Evolutionary conservation across 2,329 filamentous ascomycete species (phyloP).

Genomic region (Lachnellula arida): DNA sequence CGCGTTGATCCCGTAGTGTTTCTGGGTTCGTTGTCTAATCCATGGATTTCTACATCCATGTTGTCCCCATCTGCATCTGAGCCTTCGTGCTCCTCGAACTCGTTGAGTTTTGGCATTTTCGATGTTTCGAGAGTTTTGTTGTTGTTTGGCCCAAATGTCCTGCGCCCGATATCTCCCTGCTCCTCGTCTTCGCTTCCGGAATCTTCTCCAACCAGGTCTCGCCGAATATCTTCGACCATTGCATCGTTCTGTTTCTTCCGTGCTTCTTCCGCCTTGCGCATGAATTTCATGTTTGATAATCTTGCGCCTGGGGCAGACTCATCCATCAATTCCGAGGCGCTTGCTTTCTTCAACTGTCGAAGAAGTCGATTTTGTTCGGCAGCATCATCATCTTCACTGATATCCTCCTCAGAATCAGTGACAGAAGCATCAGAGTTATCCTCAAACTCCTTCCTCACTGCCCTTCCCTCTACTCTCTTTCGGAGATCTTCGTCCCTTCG

Average conservation of each 20-base stretch:
- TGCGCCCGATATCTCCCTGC: slow-evolving; percentile 61
- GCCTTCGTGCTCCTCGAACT: slow-evolving; percentile 56
- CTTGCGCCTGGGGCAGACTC: slow-evolving; percentile 54
- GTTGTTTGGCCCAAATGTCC: slow-evolving; percentile 57
- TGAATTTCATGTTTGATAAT: slow-evolving; percentile 85
- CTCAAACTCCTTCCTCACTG: slow-evolving; percentile 41
- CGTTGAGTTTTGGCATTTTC: slow-evolving; percentile 35
- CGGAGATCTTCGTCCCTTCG: slow-evolving; percentile 62
- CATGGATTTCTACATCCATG: slow-evolving; percentile 27
- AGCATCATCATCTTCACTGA: slow-evolving; percentile 45
- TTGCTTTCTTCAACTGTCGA: slow-evolving; percentile 42
- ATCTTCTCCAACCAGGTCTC: slow-evolving; percentile 62
- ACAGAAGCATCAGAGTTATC: slow-evolving; percentile 47
- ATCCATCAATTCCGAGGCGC: slow-evolving; percentile 43
- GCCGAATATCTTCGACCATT: slow-evolving; percentile 62
- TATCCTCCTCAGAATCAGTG: slow-evolving; percentile 55
- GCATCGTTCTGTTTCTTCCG: slow-evolving; percentile 78
- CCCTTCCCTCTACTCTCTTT: slow-evolving; percentile 60
- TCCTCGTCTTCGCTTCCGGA: slow-evolving; percentile 52
- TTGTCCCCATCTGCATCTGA: slow-evolving; percentile 41
- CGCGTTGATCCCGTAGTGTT: neutral
- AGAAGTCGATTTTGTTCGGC: slow-evolving; percentile 46
- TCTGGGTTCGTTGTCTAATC: slow-evolving; percentile 11
- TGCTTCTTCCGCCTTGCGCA: slow-evolving; percentile 80
- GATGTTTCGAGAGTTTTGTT: slow-evolving; percentile 35